phyloP scores from a whole-genome alignment of 2,329 filamentous ascomycete species.

The Fusarium transvaalense region DNA sequence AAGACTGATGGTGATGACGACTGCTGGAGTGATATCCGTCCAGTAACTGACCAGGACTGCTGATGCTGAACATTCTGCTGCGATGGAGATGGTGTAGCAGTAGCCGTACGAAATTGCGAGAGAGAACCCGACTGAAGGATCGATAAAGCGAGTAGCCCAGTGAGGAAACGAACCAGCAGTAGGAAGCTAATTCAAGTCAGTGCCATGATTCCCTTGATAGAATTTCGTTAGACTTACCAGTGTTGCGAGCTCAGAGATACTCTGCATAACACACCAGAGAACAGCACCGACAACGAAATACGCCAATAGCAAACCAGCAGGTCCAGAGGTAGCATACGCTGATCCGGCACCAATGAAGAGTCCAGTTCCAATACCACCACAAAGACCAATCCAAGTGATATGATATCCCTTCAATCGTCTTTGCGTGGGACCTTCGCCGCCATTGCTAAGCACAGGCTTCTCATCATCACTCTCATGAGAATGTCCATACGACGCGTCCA shows the following conservation, averaged over 20 bases:
- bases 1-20: slow-evolving; percentile 65
- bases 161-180: slow-evolving; percentile 46
- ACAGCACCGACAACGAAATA: slow-evolving; percentile 42
- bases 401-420: slow-evolving; percentile 42
- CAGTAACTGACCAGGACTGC: slow-evolving; percentile 43
- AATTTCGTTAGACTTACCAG: slow-evolving; percentile 15
- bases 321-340: slow-evolving; percentile 43
- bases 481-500: not conserved
- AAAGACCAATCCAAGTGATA: slow-evolving; percentile 46
- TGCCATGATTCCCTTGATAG: fast-evolving
- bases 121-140: slow-evolving; percentile 42
- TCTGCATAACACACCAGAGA: slow-evolving; percentile 47
- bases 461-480: slow-evolving; percentile 11
- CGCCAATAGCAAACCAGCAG: slow-evolving; percentile 42
- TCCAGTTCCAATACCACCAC: slow-evolving; percentile 44
- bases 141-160: slow-evolving; percentile 47
- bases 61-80: slow-evolving; percentile 42
- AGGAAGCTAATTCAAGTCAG: slow-evolving; percentile 24
- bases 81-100: slow-evolving; percentile 45
- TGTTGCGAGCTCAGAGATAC: slow-evolving; percentile 44
- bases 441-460: slow-evolving; percentile 41
- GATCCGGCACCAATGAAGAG: slow-evolving; percentile 45
- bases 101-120: slow-evolving; percentile 45
- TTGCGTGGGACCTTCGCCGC: slow-evolving; percentile 42
- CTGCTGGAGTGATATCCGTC: slow-evolving; percentile 43